Percentiles rank a stretch among this genome's conserved stretches.
phyloP scores from a whole-genome alignment of 2,329 filamentous ascomycete species.

The Curvularia sp. region DNA sequence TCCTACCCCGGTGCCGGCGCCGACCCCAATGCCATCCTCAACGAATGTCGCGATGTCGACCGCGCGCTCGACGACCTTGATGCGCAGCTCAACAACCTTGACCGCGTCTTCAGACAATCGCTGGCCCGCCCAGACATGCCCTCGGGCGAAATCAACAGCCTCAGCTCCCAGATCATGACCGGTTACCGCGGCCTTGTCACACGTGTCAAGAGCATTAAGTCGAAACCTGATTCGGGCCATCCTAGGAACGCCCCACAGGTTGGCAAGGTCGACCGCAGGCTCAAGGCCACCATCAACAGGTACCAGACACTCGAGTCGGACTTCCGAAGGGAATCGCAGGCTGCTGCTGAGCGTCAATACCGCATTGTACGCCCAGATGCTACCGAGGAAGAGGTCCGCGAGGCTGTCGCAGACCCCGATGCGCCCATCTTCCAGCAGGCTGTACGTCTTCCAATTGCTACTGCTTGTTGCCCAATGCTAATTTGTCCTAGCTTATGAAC shows the following conservation, averaged over 20 bases:
- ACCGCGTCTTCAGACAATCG: conserved; percentile 72
- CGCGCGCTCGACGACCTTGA: conserved; percentile 78
- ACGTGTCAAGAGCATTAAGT: conserved; percentile 83
- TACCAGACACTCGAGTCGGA: conserved; percentile 82
- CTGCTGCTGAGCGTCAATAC: conserved; percentile 88
- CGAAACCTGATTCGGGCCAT: conserved; percentile 75
- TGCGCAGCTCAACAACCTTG: conserved; percentile 73
- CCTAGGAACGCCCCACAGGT: conserved; percentile 81
- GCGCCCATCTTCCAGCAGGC: conserved; percentile 89
- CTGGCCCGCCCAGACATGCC: conserved; percentile 78
- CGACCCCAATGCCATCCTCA: conserved; percentile 78
- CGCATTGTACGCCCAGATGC: conserved; percentile 86
- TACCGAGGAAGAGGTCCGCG: conserved; percentile 76
- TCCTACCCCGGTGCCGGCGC: conserved; percentile 56
- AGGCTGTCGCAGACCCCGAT: conserved; percentile 76
- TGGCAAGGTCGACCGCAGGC: conserved; percentile 76
- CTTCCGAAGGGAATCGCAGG: conserved; percentile 80
- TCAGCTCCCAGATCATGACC: conserved; percentile 81
- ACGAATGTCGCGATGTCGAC: conserved; percentile 84
- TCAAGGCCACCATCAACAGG: conserved; percentile 80
- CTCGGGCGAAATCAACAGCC: conserved; percentile 72
- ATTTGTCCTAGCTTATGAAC: conserved; percentile 68
- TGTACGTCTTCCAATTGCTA: conserved; percentile 45
- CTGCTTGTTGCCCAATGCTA: conserved; percentile 11
- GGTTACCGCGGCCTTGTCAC: conserved; percentile 80